phyloP scores from a whole-genome alignment of 768 basidiomycete species.

The Boletus insuetus region DNA sequence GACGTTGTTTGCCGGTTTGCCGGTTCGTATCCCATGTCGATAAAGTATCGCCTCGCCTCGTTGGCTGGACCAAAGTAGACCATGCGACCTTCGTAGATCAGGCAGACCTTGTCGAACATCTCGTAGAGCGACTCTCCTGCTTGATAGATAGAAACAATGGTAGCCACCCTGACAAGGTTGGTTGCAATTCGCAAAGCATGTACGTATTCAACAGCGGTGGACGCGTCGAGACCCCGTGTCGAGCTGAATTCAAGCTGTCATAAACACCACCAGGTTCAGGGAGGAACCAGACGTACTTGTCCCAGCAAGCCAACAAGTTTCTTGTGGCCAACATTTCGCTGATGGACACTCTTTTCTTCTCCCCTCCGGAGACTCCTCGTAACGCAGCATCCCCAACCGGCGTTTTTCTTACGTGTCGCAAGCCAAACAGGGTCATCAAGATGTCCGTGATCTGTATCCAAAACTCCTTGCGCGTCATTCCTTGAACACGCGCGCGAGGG shows the following conservation, averaged over 20 bases:
- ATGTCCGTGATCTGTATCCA: constrained; percentile 38
- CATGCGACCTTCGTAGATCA: constrained; percentile 58
- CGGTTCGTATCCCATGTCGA: constrained; percentile 54
- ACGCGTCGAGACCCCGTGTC: constrained; percentile 63
- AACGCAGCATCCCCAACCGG: constrained; percentile 79
- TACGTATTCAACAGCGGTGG: constrained; percentile 73
- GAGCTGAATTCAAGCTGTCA: constrained; percentile 48
- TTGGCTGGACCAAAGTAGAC: constrained; percentile 58
- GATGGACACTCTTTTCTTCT: constrained; percentile 82
- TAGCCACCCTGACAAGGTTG: constrained; percentile 49
- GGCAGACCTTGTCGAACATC: constrained; percentile 69
- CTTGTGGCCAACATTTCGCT: constrained; percentile 70
- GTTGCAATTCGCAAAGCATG: constrained; percentile 68
- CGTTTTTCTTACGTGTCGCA: constrained; percentile 70
- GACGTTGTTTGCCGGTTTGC: constrained; percentile 59
- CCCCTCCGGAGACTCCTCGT: constrained; percentile 70
- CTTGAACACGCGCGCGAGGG: constrained; percentile 51
- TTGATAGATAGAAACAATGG: constrained; percentile 84
- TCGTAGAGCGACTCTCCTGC: constrained; percentile 68
- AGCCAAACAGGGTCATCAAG: constrained; percentile 68
- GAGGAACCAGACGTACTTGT: constrained; percentile 47
- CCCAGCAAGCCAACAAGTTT: constrained; percentile 74
- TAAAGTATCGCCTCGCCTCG: constrained; percentile 56
- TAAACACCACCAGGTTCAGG: constrained; percentile 37
- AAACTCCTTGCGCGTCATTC: constrained; percentile 36